phyloP scores from a whole-genome alignment of 2,329 filamentous ascomycete species.

The Penicillium sp. region DNA sequence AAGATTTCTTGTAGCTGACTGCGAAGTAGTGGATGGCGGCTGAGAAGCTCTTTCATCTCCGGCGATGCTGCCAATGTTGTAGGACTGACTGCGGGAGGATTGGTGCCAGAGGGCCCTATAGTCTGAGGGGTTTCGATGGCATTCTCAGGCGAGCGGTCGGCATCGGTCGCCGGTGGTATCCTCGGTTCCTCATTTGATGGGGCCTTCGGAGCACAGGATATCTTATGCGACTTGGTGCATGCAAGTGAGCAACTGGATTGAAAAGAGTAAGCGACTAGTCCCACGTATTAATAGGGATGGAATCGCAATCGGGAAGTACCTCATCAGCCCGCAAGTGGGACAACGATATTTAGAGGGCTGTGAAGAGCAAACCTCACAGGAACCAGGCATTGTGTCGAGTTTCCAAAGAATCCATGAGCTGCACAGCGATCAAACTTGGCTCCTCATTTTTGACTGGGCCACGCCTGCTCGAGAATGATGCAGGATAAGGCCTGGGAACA shows the following conservation, averaged over 20 bases:
- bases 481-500: neutral
- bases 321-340: slow-evolving; percentile 39
- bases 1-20: slow-evolving; percentile 45
- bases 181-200: slow-evolving; percentile 17
- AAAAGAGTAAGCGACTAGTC: slow-evolving; percentile 1
- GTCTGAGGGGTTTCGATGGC: slow-evolving; percentile 6
- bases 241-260: slow-evolving; percentile 45
- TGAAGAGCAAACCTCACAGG: slow-evolving; percentile 40
- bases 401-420: slow-evolving; percentile 14
- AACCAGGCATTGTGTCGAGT: slow-evolving; percentile 29
- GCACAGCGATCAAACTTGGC: slow-evolving; percentile 10
- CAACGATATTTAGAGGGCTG: slow-evolving; percentile 42
- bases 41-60: slow-evolving; percentile 41
- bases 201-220: slow-evolving; percentile 40
- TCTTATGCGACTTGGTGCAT: slow-evolving; percentile 48
- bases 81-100: neutral
- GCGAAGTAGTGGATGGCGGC: slow-evolving; percentile 41
- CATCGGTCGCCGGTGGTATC: slow-evolving; percentile 10
- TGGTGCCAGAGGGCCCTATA: slow-evolving; percentile 2
- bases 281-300: neutral
- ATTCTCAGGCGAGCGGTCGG: slow-evolving; percentile 7
- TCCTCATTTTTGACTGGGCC: slow-evolving; percentile 19
- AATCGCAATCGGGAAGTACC: slow-evolving; percentile 27
- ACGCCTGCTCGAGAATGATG: neutral
- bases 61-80: slow-evolving; percentile 28